Evolutionary conservation across 192 early-diverging fungal genomes (phyloP), one percentile per base, ranked within the genome.

Genomic region (Backusella parvicylindrica): DNA sequence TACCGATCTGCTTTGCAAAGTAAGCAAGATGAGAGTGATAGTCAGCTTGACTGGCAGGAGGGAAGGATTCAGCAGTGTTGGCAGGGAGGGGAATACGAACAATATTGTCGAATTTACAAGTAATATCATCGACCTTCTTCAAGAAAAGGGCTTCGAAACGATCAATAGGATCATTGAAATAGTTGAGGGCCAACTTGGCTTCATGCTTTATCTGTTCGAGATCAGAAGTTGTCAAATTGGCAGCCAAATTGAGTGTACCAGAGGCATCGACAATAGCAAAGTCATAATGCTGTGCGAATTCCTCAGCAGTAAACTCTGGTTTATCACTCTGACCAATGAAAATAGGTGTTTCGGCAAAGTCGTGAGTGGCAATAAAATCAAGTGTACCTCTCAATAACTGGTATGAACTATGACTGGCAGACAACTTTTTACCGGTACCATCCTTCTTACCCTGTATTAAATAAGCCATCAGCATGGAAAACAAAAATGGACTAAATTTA

Each of bases 391-490:
- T 90, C 66, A 97, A 84, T 77, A 99, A 84, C 80, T 97, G 95
- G 81, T 95, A 95, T 8, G 93, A 90, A 78, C 88, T 93, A 84
- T 92, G 95, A 15, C 86, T 84, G 35, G 84, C 84, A 15, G 88
- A 85, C 35, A 97, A 77, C 66, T 87, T 90, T 82, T 88, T 91
- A 8, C 83, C 83, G 50, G 82, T 89, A 36, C 84, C 86, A 12
- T 82, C 67, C 1, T 84, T 86, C 37, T 86, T 89, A 21, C 85
- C 82, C 65, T 92, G 80, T 67, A 99, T 80, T 56, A 99, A 83
- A 77, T 93, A 97, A 0, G 86, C 94, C 84, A 97, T 89, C n/a
- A 97, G 65, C 94, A 98, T 93, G 41, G 89, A 85, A 38, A 94
- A 91, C 40, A 95, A 71, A 81, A 97, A 99, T 31, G 91, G 94